Conservation (phyloP, 139 green algal species). For the Dunaliella sp. region DNA sequence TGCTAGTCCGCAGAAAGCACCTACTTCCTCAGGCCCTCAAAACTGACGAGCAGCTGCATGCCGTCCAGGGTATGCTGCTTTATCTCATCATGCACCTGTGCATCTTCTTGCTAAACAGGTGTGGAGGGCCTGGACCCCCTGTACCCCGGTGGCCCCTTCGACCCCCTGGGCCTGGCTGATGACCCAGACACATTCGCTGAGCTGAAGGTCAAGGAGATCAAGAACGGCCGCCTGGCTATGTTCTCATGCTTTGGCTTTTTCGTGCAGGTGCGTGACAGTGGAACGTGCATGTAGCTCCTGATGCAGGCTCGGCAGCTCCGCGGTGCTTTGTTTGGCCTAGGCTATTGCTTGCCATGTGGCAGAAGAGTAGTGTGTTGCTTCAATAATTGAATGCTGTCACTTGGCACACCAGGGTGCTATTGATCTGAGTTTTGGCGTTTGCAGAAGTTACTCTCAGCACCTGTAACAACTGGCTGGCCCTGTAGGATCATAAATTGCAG, state of each 20-base stretch:
- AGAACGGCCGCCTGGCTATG: constrained; percentile 44
- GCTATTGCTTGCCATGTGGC: too few relatives aligned
- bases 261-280: constrained; percentile 70
- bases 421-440: too few relatives aligned
- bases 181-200: constrained; percentile 90
- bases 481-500: too few relatives aligned
- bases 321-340: too few relatives aligned
- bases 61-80: not conserved
- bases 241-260: constrained; percentile 64
- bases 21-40: not conserved
- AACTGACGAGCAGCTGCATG: too few relatives aligned
- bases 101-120: not conserved
- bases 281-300: too few relatives aligned
- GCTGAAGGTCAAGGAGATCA: constrained; percentile 72
- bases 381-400: too few relatives aligned
- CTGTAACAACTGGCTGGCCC: too few relatives aligned
- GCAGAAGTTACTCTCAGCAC: too few relatives aligned
- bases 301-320: too few relatives aligned
- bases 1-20: not conserved
- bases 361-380: too few relatives aligned
- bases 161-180: constrained; percentile 93
- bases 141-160: constrained; percentile 68
- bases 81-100: not conserved
- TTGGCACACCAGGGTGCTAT: too few relatives aligned
- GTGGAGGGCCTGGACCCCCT: constrained; percentile 50